These are phyloP conservation scores for Paxillus rubicundulus DNA, from an alignment of 768 basidiomycete species.

Conservation along the genomic window DNA sequence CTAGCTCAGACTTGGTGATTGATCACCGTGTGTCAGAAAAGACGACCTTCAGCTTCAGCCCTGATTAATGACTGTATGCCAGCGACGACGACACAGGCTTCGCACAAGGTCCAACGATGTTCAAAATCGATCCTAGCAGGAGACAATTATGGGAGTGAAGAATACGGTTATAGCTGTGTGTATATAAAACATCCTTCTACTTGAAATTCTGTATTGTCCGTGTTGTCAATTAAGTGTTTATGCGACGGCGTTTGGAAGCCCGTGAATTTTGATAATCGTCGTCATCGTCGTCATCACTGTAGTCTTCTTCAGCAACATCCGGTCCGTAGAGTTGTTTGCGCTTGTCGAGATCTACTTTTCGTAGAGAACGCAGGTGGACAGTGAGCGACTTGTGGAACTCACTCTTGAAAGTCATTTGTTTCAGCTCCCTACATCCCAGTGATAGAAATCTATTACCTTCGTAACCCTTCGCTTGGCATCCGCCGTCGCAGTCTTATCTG, in stretches of 20 bases:
- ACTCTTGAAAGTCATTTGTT: constrained; percentile 39
- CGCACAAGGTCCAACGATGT: constrained; percentile 19
- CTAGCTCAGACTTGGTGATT: constrained; percentile 27
- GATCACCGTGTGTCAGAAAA: constrained; percentile 6
- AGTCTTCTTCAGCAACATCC: constrained; percentile 37
- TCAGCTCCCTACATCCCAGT: background rate
- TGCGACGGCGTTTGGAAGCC: constrained; percentile 30
- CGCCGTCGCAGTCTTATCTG: constrained; percentile 42
- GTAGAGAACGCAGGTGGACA: constrained; percentile 55
- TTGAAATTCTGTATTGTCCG: constrained; percentile 12
- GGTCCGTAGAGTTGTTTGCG: constrained; percentile 43
- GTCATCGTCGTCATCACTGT: constrained; percentile 35
- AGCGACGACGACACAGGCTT: constrained; percentile 5
- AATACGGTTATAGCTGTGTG: constrained; percentile 27
- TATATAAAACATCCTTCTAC: constrained; percentile 20
- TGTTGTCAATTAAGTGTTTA: constrained; percentile 23
- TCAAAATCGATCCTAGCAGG: constrained; percentile 29
- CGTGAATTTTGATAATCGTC: constrained; percentile 34
- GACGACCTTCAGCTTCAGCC: background rate
- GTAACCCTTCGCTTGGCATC: constrained; percentile 50
- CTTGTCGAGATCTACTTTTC: constrained; percentile 55
- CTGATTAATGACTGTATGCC: background rate
- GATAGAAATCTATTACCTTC: constrained; percentile 46
- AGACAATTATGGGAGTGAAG: constrained; percentile 26
- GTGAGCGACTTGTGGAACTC: constrained; percentile 68